These are phyloP conservation scores for Lyophyllum semitale DNA, from an alignment of 768 basidiomycete genomes.

Conservation along the genomic window DNA sequence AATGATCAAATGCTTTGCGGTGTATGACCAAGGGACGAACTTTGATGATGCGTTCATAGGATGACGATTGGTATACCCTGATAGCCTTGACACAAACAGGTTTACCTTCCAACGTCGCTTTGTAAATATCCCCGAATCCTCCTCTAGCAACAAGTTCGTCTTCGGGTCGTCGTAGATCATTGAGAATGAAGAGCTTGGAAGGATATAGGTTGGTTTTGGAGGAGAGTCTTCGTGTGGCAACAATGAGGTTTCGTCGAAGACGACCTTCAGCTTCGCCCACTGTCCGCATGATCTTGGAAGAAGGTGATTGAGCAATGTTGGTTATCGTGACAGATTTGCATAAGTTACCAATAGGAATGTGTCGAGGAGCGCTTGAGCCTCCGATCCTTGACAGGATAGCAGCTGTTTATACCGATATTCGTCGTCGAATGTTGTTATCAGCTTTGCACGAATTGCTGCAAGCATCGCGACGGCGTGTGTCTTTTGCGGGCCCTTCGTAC, in stretches of 20 bases:
- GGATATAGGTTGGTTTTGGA: conserved; percentile 9
- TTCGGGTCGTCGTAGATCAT: not conserved
- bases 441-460: no score
- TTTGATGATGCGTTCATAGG: conserved; percentile 1
- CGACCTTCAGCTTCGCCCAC: not conserved
- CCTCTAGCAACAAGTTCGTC: conserved; percentile 5
- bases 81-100: conserved; percentile 10
- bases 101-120: conserved; percentile 3
- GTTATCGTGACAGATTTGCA: not conserved
- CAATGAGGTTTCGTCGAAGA: conserved; percentile 2
- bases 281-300: not conserved
- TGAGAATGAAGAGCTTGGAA: not conserved
- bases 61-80: conserved; percentile 5
- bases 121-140: conserved; percentile 10
- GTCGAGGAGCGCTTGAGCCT: not conserved
- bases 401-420: no score
- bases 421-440: no score
- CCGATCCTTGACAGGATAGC: not conserved
- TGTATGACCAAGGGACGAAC: not conserved
- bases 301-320: not conserved
- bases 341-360: conserved; percentile 4
- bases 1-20: no score
- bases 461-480: no score
- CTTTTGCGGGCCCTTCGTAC: no score
- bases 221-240: conserved; percentile 13